Evolutionary conservation across 805 yeast species (phyloP), one percentile per base, ranked within the genome.

Genomic region (Metahyphopichia silvanorum): DNA sequence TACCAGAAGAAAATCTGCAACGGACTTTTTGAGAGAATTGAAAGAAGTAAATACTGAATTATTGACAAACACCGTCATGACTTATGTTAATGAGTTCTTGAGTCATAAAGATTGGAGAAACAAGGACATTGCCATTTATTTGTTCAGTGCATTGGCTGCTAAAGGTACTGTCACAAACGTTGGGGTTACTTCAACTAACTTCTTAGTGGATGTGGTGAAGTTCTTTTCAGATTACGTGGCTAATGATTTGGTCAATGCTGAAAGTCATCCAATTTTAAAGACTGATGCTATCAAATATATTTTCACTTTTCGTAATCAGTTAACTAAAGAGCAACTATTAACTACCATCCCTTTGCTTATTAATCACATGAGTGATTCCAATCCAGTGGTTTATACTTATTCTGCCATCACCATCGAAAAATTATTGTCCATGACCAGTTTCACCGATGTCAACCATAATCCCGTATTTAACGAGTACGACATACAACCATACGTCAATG

Each of bases 241-340:
- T 6, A 78, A 82, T 4, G 96, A 93, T 62, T 71, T 93, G 44
- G 66, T 83, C n/a, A 40, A 51, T 29, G 16, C 31, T 20, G 57
- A 66, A 16, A 69, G 76, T 3, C 82, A 82, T 48, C 88, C 95
- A 8, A 85, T 93, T 31, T 67, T 93, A 45, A 82, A 79, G 49
- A 91, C 88, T 29, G 98, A 91, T 59, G 94, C 98, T 3, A 87
- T 93, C 55, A 86, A 87, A 55, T 94, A 83, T 54, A 82, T 93
- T 37, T 80, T 83, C 62, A 79, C 80, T 2, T 93, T 93, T 64
- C 76, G 98, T 65, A 89, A 91, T 56, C 98, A 93, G 64, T 68
- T 93, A 38, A 86, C 93, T 5, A 89, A 88, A 51, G 82, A 75
- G 6, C 97, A 91, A 55, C 65, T 93, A 19, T 54, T 77, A 7